Percentiles rank a stretch among this genome's conserved stretches.
Conservation (phyloP, 2,329 filamentous ascomycete genomes). For the Pestalotiopsis sp. region DNA sequence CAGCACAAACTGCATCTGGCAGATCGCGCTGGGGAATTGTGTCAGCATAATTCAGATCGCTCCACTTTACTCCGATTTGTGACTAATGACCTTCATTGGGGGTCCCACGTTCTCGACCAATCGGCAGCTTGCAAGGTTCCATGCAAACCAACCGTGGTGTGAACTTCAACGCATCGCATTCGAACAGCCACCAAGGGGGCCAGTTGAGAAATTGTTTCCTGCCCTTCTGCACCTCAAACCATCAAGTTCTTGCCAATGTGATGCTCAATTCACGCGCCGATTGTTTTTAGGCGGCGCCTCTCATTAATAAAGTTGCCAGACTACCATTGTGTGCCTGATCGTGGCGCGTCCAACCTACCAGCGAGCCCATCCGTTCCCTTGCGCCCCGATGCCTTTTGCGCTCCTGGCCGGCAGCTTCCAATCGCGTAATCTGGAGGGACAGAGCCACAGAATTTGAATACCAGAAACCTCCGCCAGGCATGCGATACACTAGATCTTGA, state of each 20-base stretch:
- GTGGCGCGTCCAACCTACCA: conserved; percentile 9
- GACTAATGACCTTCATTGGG: neutral
- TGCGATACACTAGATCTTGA: conserved; percentile 10
- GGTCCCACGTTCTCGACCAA: neutral
- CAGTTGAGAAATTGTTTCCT: neutral
- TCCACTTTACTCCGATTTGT: neutral
- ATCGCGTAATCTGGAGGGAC: neutral
- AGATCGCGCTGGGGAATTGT: neutral
- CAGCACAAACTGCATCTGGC: neutral
- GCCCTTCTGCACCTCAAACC: neutral
- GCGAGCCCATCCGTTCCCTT: neutral
- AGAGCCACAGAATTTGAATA: neutral
- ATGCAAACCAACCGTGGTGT: conserved; percentile 6
- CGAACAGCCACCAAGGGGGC: neutral
- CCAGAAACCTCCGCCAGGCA: neutral
- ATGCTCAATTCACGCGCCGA: conserved; percentile 6
- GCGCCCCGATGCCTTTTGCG: conserved; percentile 16
- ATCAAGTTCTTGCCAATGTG: neutral
- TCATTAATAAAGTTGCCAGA: neutral
- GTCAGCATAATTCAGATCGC: neutral
- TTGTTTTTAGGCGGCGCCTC: neutral
- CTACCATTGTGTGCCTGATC: neutral
- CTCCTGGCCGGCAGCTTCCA: neutral
- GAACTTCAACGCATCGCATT: neutral
- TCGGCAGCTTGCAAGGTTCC: neutral